A percentile compares a stretch with the other conserved stretches of the same genome.
Evolutionary conservation across 257 asterid genomes (phyloP).

Genomic region (Primulina huaijiensis): DNA sequence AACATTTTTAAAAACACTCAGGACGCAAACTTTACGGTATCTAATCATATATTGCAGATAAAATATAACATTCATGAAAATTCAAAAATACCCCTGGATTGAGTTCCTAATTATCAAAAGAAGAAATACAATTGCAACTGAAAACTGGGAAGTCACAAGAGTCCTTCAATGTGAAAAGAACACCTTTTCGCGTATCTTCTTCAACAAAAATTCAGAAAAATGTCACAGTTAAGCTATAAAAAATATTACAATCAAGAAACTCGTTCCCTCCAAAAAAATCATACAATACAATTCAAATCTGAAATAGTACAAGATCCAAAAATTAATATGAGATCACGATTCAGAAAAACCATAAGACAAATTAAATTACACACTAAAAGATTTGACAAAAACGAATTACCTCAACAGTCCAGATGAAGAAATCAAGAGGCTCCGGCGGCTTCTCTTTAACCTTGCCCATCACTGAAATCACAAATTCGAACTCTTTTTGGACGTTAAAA

Average conservation of each 20-base stretch:
- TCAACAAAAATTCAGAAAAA: background rate
- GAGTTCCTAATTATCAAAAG: too few relatives aligned
- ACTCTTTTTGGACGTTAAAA: background rate
- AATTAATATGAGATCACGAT: background rate
- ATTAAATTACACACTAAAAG: background rate
- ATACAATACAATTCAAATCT: background rate
- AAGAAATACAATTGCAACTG: too few relatives aligned
- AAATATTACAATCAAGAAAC: too few relatives aligned
- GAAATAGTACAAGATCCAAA: background rate
- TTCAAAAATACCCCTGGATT: too few relatives aligned
- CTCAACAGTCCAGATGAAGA: constrained; percentile 42
- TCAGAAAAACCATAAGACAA: background rate
- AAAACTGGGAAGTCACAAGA: too few relatives aligned
- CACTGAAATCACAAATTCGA: background rate
- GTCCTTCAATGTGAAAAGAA: too few relatives aligned
- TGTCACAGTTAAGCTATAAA: background rate
- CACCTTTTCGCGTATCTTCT: background rate
- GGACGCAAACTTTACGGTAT: background rate
- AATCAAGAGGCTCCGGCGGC: constrained; percentile 41
- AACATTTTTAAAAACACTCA: too few relatives aligned
- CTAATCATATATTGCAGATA: background rate
- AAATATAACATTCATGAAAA: too few relatives aligned
- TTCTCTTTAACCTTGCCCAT: constrained; percentile 26
- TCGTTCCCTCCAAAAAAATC: background rate
- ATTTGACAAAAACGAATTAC: constrained; percentile 10